Conservation (phyloP, 2,329 filamentous ascomycete species). For the Chaetomiaceae sp. region DNA sequence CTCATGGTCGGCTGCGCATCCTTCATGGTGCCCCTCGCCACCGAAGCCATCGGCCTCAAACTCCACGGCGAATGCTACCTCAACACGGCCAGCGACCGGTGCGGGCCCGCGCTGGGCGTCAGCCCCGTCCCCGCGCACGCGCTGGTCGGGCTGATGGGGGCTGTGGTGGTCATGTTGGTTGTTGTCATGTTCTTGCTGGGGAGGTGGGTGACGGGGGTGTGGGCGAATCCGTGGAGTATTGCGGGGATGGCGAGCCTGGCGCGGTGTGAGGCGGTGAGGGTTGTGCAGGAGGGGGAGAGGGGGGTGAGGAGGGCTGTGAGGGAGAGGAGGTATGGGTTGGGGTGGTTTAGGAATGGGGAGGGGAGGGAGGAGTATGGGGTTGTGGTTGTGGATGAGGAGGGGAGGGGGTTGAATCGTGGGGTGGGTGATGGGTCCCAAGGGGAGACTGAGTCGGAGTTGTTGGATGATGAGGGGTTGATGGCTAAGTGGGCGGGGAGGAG, state of each 20-base stretch:
- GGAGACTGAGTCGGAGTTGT: constrained; percentile 8
- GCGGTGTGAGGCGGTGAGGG: constrained; percentile 29
- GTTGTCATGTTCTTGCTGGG: constrained; percentile 29
- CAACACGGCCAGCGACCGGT: constrained; percentile 28
- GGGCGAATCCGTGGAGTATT: constrained; percentile 40
- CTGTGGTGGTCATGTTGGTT: constrained; percentile 31
- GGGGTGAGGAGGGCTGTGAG: constrained; percentile 23
- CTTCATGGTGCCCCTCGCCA: constrained; percentile 37
- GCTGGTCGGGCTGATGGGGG: constrained; percentile 32
- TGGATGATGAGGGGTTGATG: neutral
- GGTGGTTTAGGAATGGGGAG: constrained; percentile 27
- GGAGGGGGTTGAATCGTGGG: constrained; percentile 17
- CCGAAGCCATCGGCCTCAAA: constrained; percentile 38
- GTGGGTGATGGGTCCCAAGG: neutral
- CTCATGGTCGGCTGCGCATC: constrained; percentile 33
- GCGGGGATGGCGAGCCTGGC: constrained; percentile 35
- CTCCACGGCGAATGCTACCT: constrained; percentile 34
- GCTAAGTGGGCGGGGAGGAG: constrained; percentile 6
- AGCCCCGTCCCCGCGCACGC: constrained; percentile 30
- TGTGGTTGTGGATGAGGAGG: constrained; percentile 29
- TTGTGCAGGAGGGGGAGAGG: constrained; percentile 22
- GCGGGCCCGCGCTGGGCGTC: constrained; percentile 35
- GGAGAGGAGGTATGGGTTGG: constrained; percentile 29
- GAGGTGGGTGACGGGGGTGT: constrained; percentile 37
- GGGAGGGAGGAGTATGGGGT: constrained; percentile 33